Evolutionary conservation across 768 basidiomycete species (phyloP).

Genomic region (Candolleomyces aberdarensis): DNA sequence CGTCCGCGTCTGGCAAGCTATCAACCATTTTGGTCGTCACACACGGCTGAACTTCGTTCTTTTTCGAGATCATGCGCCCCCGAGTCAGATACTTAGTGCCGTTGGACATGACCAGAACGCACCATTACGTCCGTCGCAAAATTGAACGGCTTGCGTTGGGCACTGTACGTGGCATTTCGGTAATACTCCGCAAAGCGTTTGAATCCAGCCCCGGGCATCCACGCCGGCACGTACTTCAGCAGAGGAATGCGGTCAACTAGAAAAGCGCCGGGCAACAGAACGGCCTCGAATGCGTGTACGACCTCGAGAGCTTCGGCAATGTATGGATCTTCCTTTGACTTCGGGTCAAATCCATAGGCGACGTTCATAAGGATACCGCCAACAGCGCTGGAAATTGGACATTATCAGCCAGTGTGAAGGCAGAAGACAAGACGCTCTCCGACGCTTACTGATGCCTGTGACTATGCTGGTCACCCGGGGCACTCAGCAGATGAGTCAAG

Average conservation of each 20-base stretch:
- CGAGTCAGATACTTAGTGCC: no score
- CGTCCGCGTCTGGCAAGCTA: conserved; percentile 1
- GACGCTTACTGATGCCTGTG: neutral
- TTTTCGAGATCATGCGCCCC: neutral
- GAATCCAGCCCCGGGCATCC: conserved; percentile 36
- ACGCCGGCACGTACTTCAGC: conserved; percentile 29
- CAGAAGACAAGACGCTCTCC: neutral
- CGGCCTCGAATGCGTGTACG: conserved; percentile 17
- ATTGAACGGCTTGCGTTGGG: neutral
- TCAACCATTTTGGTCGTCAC: neutral
- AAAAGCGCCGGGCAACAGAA: conserved; percentile 19
- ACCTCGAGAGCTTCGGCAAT: conserved; percentile 31
- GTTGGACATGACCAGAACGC: neutral
- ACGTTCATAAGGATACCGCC: neutral
- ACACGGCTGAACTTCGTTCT: neutral
- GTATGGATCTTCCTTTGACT: conserved; percentile 27
- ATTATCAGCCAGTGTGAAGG: neutral
- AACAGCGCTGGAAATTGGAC: neutral
- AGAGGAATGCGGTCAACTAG: conserved; percentile 13
- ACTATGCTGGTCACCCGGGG: neutral
- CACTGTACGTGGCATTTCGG: neutral
- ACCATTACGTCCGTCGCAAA: neutral
- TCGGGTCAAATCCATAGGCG: neutral
- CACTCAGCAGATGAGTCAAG: neutral
- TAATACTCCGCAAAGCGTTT: conserved; percentile 15